Base-by-base conservation (phyloP, 2,329 filamentous ascomycete species). In the Rutstroemia sp. region DNA sequence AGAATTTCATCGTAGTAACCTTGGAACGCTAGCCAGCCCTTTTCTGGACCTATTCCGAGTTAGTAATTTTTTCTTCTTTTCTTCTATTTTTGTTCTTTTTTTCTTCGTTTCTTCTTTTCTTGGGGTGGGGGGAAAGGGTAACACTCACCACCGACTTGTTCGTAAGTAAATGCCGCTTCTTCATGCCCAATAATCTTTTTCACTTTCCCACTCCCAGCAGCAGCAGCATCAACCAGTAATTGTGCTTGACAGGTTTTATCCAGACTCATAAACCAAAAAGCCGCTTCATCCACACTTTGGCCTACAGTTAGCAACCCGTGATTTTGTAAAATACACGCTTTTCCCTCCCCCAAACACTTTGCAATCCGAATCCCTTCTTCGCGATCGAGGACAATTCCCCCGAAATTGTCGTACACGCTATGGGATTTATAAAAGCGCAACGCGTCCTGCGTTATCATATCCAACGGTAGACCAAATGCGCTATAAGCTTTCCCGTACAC, bases 181-280 rank as follows among this genome's bases (percentile, higher is more conserved):
- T 23, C 23, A 23, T 23, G 3, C 23, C 23, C 23, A 23, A 23
- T 23, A 23, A 23, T 23, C 5, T 56, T 7, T 60, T 84, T 83
- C 48, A 86, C 73, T 2, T 85, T 86, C 64, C 77, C 71, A 5
- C 79, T 78, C 1, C 86, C 86, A 1, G 81, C 73, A 1, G 83
- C 83, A 0, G 80, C 81, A 1, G 79, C 80, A 65, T 83, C 80
- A 3, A 78, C 80, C 38, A 82, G 60, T 23, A 80, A 63, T 66
- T 79, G 76, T 3, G 71, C 71, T 56, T 74, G 73, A 60, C 75
- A 77, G 58, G 71, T 75, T 59, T 69, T 74, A 54, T 78, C 77
- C 51, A 80, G 67, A 45, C 71, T 72, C 51, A 77, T 72, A 64
- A 81, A 81, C 77, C 77, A 81, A 62, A 75, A 79, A 4, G 78